Evolutionary conservation across 257 asterid genomes (phyloP).

Genomic region (Solanum sitiens): DNA sequence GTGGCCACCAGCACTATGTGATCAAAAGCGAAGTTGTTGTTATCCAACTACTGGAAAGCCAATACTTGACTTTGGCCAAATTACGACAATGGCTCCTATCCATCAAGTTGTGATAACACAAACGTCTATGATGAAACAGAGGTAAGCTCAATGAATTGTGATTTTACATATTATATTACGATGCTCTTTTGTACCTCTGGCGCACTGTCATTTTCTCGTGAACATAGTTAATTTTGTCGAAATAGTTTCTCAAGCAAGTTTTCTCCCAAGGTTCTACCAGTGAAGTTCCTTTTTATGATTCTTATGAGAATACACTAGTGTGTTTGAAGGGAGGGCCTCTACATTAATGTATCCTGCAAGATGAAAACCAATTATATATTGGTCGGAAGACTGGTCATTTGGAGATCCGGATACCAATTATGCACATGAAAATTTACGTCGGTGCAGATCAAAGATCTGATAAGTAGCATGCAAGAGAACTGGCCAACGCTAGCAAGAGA

Average conservation of each 20-base stretch:
- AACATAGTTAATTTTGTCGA: background rate
- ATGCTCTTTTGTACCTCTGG: background rate
- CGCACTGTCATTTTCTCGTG: background rate
- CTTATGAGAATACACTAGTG: background rate
- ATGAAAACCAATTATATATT: background rate
- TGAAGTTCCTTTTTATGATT: background rate
- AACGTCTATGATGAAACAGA: conserved; percentile 1
- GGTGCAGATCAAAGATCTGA: conserved; percentile 9
- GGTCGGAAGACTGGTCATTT: background rate
- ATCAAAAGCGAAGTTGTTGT: background rate
- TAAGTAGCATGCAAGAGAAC: conserved; percentile 2
- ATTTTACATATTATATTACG: background rate
- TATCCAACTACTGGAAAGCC: conserved; percentile 18
- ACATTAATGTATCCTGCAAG: background rate
- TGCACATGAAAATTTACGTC: background rate
- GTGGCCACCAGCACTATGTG: conserved; percentile 19
- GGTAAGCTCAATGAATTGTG: background rate
- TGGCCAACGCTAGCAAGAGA: conserved; percentile 19
- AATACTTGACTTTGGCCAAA: conserved; percentile 12
- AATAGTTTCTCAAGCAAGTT: background rate
- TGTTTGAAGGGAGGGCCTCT: background rate
- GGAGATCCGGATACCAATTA: background rate
- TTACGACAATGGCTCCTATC: conserved; percentile 2
- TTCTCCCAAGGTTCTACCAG: background rate
- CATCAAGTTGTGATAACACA: conserved; percentile 2